Conservation (phyloP, 1,284 basidiomycete genomes). For the Apiotrichum akiyoshidainum region DNA sequence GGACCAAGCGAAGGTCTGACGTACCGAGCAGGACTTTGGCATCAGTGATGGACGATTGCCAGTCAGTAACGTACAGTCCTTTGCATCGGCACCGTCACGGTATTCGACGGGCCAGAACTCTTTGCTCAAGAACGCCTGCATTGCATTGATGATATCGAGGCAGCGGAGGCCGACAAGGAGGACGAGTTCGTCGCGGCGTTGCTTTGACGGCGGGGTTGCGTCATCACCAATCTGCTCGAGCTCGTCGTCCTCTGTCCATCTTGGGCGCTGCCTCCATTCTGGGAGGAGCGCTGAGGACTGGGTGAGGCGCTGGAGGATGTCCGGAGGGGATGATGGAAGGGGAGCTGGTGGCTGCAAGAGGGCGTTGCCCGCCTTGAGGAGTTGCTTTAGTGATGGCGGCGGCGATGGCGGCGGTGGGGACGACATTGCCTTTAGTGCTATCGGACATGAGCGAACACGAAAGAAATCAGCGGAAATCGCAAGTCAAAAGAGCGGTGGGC, state of each 20-base stretch:
- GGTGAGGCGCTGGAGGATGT: constrained; percentile 24
- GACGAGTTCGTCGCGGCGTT: constrained; percentile 20
- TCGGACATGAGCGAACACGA: neutral
- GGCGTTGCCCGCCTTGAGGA: constrained; percentile 15
- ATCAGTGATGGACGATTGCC: neutral
- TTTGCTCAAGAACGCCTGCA: constrained; percentile 30
- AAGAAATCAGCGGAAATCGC: neutral
- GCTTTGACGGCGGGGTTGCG: neutral
- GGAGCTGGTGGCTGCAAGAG: constrained; percentile 36
- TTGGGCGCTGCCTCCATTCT: constrained; percentile 12
- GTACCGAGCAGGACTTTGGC: constrained; percentile 37
- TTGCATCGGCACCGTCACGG: constrained; percentile 20
- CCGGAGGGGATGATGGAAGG: constrained; percentile 29
- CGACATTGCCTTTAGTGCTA: too few relatives aligned
- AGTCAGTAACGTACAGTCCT: constrained; percentile 27
- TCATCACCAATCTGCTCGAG: constrained; percentile 15
- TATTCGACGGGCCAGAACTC: constrained; percentile 37
- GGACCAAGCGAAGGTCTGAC: constrained; percentile 33
- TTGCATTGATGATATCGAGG: constrained; percentile 27
- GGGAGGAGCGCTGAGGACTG: constrained; percentile 24
- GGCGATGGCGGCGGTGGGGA: too few relatives aligned
- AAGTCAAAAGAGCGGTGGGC: neutral
- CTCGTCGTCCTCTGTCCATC: constrained; percentile 23
- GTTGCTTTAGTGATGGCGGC: neutral
- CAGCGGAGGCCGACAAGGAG: constrained; percentile 27